phyloP scores from a whole-genome alignment of 176 grass and related monocot genomes.

The Luzula sylvatica region DNA sequence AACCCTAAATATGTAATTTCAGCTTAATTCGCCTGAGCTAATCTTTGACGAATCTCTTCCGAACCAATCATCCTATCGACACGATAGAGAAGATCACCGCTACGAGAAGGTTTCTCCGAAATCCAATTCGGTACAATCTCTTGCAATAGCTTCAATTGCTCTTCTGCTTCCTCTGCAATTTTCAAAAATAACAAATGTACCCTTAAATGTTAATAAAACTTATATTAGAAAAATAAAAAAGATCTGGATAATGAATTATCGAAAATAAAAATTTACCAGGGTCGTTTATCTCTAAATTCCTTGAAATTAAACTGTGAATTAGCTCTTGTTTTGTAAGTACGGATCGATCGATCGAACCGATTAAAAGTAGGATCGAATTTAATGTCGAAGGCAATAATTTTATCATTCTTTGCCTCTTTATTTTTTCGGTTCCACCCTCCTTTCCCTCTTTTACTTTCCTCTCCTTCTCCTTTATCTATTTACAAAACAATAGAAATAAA shows the following conservation, averaged over 20 bases:
- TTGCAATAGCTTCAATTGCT: constrained; percentile 49
- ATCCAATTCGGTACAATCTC: constrained; percentile 84
- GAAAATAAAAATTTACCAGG: constrained; percentile 27
- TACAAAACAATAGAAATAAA: background rate
- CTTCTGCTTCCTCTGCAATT: constrained; percentile 60
- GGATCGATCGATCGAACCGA: constrained; percentile 50
- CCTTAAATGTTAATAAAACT: background rate
- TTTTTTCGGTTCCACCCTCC: constrained; percentile 25
- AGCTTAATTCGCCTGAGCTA: constrained; percentile 19
- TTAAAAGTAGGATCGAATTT: constrained; percentile 47
- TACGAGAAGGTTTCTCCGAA: constrained; percentile 38
- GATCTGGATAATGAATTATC: too few species aligned
- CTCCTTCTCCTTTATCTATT: constrained; percentile 68
- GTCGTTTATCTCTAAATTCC: constrained; percentile 49
- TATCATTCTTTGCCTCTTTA: constrained; percentile 62
- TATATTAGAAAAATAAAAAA: too few species aligned
- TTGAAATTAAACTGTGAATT: constrained; percentile 59
- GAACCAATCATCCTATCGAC: constrained; percentile 33
- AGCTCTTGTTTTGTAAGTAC: constrained; percentile 74
- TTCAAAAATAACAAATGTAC: background rate
- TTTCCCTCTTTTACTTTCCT: constrained; percentile 37
- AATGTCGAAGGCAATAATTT: constrained; percentile 49
- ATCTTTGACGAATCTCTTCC: constrained; percentile 47
- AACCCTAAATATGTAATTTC: too few species aligned
- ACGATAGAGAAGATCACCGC: constrained; percentile 37